Evolutionary conservation across 2,329 filamentous ascomycete species (phyloP), one percentile per base, ranked within the genome.

Genomic region (Thermothelomyces thermophilus): DNA sequence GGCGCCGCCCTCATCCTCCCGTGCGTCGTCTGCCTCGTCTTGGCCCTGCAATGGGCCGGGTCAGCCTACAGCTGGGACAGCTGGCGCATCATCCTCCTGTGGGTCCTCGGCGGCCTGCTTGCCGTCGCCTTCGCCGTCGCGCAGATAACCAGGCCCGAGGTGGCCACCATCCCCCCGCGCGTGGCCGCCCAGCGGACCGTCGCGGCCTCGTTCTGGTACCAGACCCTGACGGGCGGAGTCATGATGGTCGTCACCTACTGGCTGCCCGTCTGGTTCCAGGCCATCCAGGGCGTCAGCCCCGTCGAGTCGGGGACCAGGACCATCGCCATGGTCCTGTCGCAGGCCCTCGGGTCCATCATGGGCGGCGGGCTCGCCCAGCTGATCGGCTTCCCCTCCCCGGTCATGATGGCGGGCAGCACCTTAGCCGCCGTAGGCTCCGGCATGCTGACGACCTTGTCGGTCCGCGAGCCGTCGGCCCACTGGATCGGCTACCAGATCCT

Each of bases 31-130:
- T 73, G 70, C 56, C 67, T 79, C 2, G 64, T 80, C 5, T 68
- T 81, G 2, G 76, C 74, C 5, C 64, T 80, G 22, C 72, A 79
- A 54, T 80, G 73, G 71, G 77, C 75, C 14, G 77, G 77, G 14
- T 62, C 69, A 36, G 59, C 69, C 9, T 74, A 74, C 48, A 44
- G 75, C 5, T 80, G 76, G 77, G 65, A 58, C 47, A 68, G 67
- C 62, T 60, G 67, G n/a, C 66, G 62, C 35, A 68, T 77, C 50
- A 72, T 79, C 31, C 74, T 70, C 2, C 65, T 79, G 7, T 70
- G 79, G 34, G 65, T 71, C 8, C 70, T 72, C 4, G 70, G 69
- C 19, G 73, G 63, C 2, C 64, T 68, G n/a, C 67, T 77, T 58
- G 63, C 69, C 20, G 47, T 63, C 48, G 54, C 71, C 22, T 82